These are phyloP conservation scores for Dioscorea zingiberensis DNA, from an alignment of 106 monocot species.

Conservation along the genomic window DNA sequence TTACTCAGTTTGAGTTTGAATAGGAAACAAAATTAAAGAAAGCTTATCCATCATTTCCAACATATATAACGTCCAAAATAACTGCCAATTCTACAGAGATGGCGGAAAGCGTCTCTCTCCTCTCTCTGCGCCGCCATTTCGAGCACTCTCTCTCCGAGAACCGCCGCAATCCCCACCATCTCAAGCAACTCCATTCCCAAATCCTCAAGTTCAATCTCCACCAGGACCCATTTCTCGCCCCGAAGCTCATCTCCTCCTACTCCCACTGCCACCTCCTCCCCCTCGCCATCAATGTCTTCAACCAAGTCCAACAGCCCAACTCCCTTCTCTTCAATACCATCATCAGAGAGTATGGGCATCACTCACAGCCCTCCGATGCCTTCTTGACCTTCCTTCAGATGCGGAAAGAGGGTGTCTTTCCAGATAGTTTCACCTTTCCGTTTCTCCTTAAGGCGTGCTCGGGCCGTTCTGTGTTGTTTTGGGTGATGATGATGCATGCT, in stretches of 20 bases:
- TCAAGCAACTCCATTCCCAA: constrained; percentile 55
- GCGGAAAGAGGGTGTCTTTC: constrained; percentile 19
- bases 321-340: constrained; percentile 59
- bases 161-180: constrained; percentile 24
- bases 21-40: too few species aligned
- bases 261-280: constrained; percentile 29
- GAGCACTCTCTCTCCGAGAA: constrained; percentile 52
- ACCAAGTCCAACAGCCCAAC: constrained; percentile 42
- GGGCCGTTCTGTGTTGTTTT: not conserved
- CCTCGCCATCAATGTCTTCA: constrained; percentile 34
- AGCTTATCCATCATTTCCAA: too few species aligned
- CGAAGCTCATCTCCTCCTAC: constrained; percentile 66
- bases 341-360: constrained; percentile 46
- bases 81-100: too few species aligned
- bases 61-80: too few species aligned
- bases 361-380: constrained; percentile 16
- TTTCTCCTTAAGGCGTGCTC: constrained; percentile 62
- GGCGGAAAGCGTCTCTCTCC: too few species aligned
- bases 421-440: constrained; percentile 71
- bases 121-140: constrained; percentile 47
- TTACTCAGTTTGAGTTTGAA: too few species aligned
- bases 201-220: constrained; percentile 41
- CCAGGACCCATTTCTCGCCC: constrained; percentile 47
- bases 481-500: constrained; percentile 44
- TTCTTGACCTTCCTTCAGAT: constrained; percentile 40